Evolutionary conservation across 75 land plant species (phyloP).

Genomic region (Azolla pinnata): DNA sequence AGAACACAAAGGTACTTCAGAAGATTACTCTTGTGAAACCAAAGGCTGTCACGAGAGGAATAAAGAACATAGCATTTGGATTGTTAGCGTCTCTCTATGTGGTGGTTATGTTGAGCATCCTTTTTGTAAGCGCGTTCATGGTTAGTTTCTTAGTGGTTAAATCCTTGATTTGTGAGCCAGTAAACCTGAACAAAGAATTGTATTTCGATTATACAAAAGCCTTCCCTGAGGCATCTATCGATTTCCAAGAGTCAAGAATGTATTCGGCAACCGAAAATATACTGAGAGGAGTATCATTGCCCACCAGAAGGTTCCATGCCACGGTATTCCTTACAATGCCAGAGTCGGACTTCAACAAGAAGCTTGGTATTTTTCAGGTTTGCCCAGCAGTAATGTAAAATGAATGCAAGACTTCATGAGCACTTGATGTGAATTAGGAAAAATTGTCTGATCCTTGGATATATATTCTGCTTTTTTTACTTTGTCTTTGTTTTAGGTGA

Average conservation of each 20-base stretch:
- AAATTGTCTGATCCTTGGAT: no score
- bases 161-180: background rate
- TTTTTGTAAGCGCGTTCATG: background rate
- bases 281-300: background rate
- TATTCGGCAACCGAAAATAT: background rate
- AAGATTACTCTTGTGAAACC: no score
- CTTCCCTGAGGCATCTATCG: background rate
- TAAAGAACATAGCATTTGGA: background rate
- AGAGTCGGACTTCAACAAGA: conserved; percentile 1
- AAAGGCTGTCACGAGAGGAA: background rate
- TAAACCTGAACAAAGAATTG: background rate
- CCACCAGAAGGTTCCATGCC: background rate
- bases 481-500: background rate
- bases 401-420: no score
- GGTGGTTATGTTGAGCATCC: background rate
- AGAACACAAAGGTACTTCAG: no score
- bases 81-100: background rate
- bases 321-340: conserved; percentile 3
- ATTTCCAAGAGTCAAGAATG: background rate
- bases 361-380: conserved; percentile 3
- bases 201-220: background rate
- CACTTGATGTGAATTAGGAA: no score
- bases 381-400: no score
- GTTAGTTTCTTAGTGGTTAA: background rate
- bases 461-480: background rate